Conservation (phyloP, 257 asterid species). For the Solanum bulbocastanum region DNA sequence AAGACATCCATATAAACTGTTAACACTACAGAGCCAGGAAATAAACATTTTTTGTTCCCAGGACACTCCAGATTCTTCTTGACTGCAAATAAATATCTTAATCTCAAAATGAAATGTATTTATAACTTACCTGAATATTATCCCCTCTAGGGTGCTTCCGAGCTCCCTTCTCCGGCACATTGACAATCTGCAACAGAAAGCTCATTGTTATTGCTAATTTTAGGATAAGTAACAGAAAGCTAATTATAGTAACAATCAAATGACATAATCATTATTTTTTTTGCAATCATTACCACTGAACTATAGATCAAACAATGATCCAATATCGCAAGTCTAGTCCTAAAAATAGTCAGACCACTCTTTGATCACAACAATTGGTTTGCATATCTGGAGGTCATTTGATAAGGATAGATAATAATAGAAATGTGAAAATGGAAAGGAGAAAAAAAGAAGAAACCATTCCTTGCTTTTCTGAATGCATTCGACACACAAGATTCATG, state of each 20-base stretch:
- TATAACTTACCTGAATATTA: constrained; percentile 71
- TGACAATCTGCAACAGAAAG: constrained; percentile 61
- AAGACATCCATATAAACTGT: neutral
- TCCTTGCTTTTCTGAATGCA: neutral
- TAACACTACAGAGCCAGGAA: neutral
- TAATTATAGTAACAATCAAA: neutral
- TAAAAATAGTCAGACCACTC: neutral
- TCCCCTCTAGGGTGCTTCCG: constrained; percentile 99
- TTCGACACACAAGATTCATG: neutral
- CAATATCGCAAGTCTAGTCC: neutral
- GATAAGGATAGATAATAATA: neutral
- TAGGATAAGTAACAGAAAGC: neutral
- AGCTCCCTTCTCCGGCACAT: constrained; percentile 99
- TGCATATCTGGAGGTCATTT: neutral
- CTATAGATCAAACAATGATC: neutral
- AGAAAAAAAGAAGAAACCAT: neutral
- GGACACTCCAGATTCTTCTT: neutral
- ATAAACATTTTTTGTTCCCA: neutral
- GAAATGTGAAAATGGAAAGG: neutral
- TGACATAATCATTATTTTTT: neutral
- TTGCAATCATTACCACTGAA: neutral
- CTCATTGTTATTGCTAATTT: neutral
- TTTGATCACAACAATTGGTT: neutral
- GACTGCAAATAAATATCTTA: neutral
- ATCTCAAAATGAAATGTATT: neutral